phyloP scores from a whole-genome alignment of 2,329 filamentous ascomycete species.

The Sarocladium strictum region DNA sequence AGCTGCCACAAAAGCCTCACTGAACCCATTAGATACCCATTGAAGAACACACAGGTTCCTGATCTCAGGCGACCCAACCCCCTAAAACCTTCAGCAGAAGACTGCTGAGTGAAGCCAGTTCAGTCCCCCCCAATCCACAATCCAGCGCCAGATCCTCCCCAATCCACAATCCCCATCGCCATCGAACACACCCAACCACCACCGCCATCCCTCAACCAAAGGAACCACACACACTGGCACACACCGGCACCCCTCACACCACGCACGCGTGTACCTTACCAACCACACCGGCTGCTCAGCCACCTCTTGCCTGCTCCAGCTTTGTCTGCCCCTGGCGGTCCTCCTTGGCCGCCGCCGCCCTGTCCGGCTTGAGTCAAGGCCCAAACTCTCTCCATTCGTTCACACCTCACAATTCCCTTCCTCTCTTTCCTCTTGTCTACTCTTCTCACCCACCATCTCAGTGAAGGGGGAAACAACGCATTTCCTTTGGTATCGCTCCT shows the following conservation, averaged over 20 bases:
- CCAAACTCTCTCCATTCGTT: constrained; percentile 9
- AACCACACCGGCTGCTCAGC: background rate
- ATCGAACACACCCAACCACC: background rate
- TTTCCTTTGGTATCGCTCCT: background rate
- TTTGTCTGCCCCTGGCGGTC: constrained; percentile 2
- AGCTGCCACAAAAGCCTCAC: no score
- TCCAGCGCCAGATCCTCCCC: background rate
- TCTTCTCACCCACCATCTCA: background rate
- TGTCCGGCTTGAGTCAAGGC: constrained; percentile 2
- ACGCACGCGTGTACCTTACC: background rate
- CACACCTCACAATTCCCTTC: constrained; percentile 5
- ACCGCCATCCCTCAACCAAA: background rate
- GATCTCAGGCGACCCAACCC: background rate
- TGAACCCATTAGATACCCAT: no score
- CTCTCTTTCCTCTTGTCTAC: constrained; percentile 7
- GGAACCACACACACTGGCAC: background rate
- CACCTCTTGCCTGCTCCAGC: background rate
- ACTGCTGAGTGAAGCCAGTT: background rate
- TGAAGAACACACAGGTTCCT: no score
- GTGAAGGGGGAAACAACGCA: background rate
- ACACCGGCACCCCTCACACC: no score
- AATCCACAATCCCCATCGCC: constrained; percentile 8
- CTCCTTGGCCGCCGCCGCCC: background rate
- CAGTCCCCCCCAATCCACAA: constrained; percentile 6
- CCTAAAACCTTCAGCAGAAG: constrained; percentile 1